Percentiles rank a stretch among this genome's conserved stretches.
Evolutionary conservation across 306 rosid species (phyloP).

Genomic region (Dryas octopetala): DNA sequence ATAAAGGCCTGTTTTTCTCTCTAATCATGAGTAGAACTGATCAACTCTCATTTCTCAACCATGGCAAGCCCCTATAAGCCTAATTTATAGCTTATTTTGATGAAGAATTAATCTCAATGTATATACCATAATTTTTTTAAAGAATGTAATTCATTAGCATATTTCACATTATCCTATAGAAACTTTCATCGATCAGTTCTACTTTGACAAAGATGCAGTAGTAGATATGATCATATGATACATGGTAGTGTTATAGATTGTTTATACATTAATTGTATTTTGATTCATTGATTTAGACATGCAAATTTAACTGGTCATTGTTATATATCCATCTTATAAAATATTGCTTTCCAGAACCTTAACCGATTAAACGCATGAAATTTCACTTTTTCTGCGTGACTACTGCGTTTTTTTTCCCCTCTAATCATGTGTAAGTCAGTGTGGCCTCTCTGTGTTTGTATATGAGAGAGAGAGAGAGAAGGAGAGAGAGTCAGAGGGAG

Average conservation of each 20-base stretch:
- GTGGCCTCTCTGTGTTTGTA: background rate
- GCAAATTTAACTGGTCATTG: background rate
- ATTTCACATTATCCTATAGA: no score
- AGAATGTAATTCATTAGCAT: no score
- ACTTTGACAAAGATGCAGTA: no score
- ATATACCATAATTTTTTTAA: no score
- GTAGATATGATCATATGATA: no score
- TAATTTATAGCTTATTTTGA: background rate
- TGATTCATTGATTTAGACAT: background rate
- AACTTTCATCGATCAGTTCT: no score
- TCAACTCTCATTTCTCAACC: constrained; percentile 6
- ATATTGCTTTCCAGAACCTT: background rate
- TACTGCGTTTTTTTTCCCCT: background rate
- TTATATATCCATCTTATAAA: background rate
- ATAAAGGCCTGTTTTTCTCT: constrained; percentile 16
- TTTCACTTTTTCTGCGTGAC: background rate
- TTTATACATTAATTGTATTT: no score
- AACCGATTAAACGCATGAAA: background rate
- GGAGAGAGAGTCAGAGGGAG: background rate
- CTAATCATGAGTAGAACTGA: background rate
- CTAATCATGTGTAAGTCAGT: constrained; percentile 11
- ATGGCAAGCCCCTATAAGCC: background rate
- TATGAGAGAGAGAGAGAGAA: background rate
- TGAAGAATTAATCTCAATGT: no score
- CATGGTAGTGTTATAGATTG: no score